These are phyloP conservation scores for Mortierella sp. DNA, from an alignment of 371 early-diverging fungal genomes.

Conservation along the genomic window DNA sequence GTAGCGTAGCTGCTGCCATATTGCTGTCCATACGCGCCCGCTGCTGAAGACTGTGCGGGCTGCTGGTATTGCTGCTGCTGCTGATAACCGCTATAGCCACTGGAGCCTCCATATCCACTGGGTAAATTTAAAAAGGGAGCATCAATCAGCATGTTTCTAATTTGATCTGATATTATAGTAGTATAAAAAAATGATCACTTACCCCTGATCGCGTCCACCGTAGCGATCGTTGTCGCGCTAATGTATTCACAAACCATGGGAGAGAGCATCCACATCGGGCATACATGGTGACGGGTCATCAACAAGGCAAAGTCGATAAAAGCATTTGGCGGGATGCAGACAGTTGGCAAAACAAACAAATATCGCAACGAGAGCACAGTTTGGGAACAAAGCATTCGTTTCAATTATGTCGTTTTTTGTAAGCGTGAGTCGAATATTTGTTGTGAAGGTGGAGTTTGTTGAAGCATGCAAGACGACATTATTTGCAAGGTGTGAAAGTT, in stretches of 20 bases:
- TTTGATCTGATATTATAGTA: too few relatives aligned
- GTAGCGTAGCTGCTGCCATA: constrained; percentile 42
- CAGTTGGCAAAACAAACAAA: constrained; percentile 3
- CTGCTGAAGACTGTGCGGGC: constrained; percentile 12
- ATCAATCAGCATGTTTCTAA: not conserved
- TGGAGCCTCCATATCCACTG: constrained; percentile 49
- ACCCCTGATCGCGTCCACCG: constrained; percentile 51
- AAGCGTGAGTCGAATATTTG: not conserved
- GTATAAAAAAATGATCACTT: too few relatives aligned
- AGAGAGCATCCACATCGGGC: constrained; percentile 8
- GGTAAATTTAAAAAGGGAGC: not conserved
- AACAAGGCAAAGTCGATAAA: not conserved
- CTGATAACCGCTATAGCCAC: constrained; percentile 55
- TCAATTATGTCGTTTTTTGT: constrained; percentile 5
- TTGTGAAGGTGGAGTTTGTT: not conserved
- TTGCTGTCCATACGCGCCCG: constrained; percentile 51
- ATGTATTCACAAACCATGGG: constrained; percentile 12
- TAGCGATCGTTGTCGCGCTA: constrained; percentile 55
- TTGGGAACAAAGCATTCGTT: constrained; percentile 7
- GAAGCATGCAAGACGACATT: not conserved
- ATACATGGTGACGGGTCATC: constrained; percentile 6
- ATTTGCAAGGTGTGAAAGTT: not conserved
- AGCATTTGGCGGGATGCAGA: constrained; percentile 3
- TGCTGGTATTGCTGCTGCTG: constrained; percentile 49
- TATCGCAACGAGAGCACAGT: constrained; percentile 3